Conservation (phyloP, 2,329 filamentous ascomycete genomes). For the Epichloe brachyelytri region DNA sequence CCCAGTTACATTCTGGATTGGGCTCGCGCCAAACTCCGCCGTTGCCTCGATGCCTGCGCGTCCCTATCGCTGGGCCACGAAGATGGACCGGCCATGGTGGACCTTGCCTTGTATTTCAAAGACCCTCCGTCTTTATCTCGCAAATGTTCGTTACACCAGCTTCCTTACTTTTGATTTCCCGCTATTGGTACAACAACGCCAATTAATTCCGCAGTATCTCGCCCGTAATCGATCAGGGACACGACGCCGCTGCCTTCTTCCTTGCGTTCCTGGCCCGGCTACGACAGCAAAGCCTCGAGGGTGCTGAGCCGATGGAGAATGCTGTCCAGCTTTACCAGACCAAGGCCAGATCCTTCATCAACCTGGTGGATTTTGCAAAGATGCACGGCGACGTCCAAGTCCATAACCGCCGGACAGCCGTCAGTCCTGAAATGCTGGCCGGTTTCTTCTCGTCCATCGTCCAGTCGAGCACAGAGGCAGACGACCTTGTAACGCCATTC, state of each 20-base stretch:
- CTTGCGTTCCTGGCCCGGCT: constrained; percentile 7
- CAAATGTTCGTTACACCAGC: constrained; percentile 3
- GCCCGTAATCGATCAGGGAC: constrained; percentile 3
- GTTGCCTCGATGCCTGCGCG: neutral
- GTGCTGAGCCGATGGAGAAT: neutral
- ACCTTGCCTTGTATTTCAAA: constrained; percentile 8
- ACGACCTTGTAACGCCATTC: constrained; percentile 10
- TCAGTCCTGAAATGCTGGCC: constrained; percentile 2
- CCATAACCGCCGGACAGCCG: neutral
- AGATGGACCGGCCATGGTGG: constrained; percentile 9
- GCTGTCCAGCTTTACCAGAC: constrained; percentile 2
- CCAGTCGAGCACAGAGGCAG: constrained; percentile 7
- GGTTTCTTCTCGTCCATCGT: constrained; percentile 6
- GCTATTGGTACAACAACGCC: neutral
- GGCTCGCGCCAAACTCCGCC: constrained; percentile 4
- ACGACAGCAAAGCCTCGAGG: neutral
- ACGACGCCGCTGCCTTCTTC: neutral
- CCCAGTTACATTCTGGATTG: constrained; percentile 6
- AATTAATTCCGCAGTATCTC: constrained; percentile 4
- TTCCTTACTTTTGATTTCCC: neutral
- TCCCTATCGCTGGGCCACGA: neutral
- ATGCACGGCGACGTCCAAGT: neutral
- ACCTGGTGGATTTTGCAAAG: constrained; percentile 3
- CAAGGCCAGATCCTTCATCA: constrained; percentile 3
- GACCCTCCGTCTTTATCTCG: constrained; percentile 5